Evolutionary conservation across 176 grass and related monocot species (phyloP).

Genomic region (Otatea glauca): DNA sequence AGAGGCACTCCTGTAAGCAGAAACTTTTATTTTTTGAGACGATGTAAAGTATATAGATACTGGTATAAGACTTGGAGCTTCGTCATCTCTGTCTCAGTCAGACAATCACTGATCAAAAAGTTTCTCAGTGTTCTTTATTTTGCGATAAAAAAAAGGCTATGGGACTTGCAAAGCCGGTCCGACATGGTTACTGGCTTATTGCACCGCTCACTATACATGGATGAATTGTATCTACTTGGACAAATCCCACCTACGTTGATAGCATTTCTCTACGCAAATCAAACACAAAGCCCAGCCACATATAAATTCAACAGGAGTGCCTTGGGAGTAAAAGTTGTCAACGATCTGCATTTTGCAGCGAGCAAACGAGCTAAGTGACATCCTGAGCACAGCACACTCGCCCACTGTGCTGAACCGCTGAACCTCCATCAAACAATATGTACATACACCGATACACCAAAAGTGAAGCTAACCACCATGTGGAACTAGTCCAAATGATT

Average conservation of each 20-base stretch:
- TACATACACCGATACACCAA: constrained; percentile 36
- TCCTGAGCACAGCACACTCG: not conserved
- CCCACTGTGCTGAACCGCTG: not conserved
- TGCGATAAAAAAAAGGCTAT: not conserved
- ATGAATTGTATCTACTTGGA: not conserved
- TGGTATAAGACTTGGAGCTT: not conserved
- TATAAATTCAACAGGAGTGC: not conserved
- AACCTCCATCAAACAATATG: constrained; percentile 24
- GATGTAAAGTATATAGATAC: not conserved
- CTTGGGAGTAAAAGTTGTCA: not conserved
- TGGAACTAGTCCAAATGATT: constrained; percentile 10
- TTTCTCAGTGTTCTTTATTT: not conserved
- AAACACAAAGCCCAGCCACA: not conserved
- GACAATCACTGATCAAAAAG: not conserved
- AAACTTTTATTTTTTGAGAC: too few species aligned
- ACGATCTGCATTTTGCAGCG: not conserved
- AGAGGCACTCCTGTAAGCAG: too few species aligned
- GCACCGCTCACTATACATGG: too few species aligned
- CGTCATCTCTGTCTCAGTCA: not conserved
- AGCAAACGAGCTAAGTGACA: not conserved
- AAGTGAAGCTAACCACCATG: constrained; percentile 27
- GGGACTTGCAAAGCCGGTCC: not conserved
- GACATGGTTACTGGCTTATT: not conserved
- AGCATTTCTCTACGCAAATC: not conserved
- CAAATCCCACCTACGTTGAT: not conserved